Evolutionary conservation across 2,329 filamentous ascomycete species (phyloP), one percentile per base, ranked within the genome.

Genomic region (Alternaria alternata): DNA sequence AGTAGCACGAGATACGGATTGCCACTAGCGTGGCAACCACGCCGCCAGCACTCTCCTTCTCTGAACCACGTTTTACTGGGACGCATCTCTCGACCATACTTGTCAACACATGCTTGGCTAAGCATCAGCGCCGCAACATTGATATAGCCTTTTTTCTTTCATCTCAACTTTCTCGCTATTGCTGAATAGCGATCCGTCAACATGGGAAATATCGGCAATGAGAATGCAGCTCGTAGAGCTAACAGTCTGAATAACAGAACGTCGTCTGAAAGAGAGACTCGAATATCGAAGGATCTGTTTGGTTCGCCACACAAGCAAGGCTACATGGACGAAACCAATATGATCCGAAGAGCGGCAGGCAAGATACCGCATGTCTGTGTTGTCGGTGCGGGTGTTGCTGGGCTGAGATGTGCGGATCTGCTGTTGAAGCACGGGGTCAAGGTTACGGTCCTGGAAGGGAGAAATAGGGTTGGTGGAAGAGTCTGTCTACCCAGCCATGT

Each of bases 361-460:
- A 78, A 75, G 54, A 76, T 71, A 44, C 85, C 86, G 7, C 87
- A 88, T 63, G 78, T 92, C 41, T 88, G 86, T 32, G 81, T 93
- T n/a, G 79, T 93, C 39, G 91, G 90, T 18, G 90, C 89, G 39
- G 90, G 90, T 5, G 81, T 92, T 26, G 84, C 90, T 6, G 90
- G 90, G 0, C 81, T 93, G n/a, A 84, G 89, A 63, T 91, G 89
- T 71, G 89, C 90, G 53, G 88, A 91, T 65, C 75, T 92, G 2
- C 79, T 93, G 0, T 78, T 91, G 3, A 83, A 86, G 56, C 82
- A 87, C 72, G 89, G 89, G 16, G 87, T 89, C 69, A 81, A 84
- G 39, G 90, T 93, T 12, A 91, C 89, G 0, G 81, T 93, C 12
- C 79, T 92, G 18, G 90, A 93, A 74, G 91, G 86, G 8, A 83